Evolutionary conservation across 495 filamentous ascomycete species (phyloP).

Genomic region (Ascobolus immersus): DNA sequence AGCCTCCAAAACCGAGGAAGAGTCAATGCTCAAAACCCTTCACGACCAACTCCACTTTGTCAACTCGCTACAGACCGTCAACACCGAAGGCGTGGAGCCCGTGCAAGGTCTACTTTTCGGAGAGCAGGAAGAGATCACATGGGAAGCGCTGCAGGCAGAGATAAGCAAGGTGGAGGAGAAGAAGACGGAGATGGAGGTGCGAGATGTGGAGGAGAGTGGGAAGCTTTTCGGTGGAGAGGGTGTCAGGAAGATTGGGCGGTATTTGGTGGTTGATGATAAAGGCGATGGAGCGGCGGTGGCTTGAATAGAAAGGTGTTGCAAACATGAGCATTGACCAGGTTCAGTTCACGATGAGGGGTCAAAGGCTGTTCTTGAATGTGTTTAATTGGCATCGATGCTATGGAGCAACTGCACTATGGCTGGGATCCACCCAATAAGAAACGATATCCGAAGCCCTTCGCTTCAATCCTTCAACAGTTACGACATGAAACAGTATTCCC

Average conservation of each 20-base stretch:
- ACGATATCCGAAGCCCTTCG: too few relatives aligned
- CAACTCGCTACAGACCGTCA: slow-evolving; percentile 49
- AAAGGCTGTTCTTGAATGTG: too few relatives aligned
- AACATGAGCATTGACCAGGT: too few relatives aligned
- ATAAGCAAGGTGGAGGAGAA: slow-evolving; percentile 4
- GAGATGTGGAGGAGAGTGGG: neutral
- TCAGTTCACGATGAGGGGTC: too few relatives aligned
- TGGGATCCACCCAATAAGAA: too few relatives aligned
- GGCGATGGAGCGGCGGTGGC: too few relatives aligned
- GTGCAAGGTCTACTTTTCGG: slow-evolving; percentile 52
- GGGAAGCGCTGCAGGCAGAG: slow-evolving; percentile 13
- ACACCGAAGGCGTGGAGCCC: slow-evolving; percentile 45
- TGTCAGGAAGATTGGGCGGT: neutral
- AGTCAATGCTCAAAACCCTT: slow-evolving; percentile 42
- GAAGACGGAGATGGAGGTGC: slow-evolving; percentile 6
- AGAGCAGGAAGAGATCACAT: slow-evolving; percentile 75
- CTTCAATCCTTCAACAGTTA: too few relatives aligned
- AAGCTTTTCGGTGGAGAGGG: neutral
- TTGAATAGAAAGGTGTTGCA: too few relatives aligned
- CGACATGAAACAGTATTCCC: too few relatives aligned
- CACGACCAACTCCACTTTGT: slow-evolving; percentile 76
- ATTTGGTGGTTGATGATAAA: slow-evolving; percentile 15
- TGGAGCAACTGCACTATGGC: too few relatives aligned
- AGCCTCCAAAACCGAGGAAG: slow-evolving; percentile 25
- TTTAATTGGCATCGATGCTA: too few relatives aligned